These are phyloP conservation scores for Malus hybrid DNA, from an alignment of 331 rosid species.

Conservation along the genomic window DNA sequence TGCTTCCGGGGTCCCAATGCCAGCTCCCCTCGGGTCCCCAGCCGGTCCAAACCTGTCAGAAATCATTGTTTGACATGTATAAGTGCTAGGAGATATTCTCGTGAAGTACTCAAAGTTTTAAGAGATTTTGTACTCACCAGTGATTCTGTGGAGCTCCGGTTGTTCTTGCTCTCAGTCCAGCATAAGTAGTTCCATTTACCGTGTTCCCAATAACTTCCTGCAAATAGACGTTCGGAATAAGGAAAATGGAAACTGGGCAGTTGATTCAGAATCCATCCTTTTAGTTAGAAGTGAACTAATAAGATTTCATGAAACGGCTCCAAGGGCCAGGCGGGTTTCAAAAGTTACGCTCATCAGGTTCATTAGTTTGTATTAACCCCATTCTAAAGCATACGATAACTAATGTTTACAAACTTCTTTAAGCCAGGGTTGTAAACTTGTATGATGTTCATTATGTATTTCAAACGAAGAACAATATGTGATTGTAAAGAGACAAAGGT, in stretches of 20 bases:
- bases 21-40: slow-evolving; percentile 97
- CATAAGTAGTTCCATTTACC: slow-evolving; percentile 87
- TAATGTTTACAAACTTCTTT: background rate
- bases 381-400: background rate
- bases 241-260: background rate
- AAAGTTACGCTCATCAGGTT: background rate
- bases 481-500: background rate
- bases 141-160: slow-evolving; percentile 96
- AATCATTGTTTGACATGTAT: slow-evolving; percentile 2
- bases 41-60: slow-evolving; percentile 87
- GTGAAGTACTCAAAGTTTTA: background rate
- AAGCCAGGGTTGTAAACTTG: background rate
- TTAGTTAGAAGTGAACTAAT: background rate
- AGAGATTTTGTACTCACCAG: slow-evolving; percentile 38
- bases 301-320: background rate
- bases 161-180: slow-evolving; percentile 91
- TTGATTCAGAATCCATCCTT: background rate
- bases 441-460: background rate
- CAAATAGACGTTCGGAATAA: slow-evolving; percentile 12
- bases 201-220: slow-evolving; percentile 88
- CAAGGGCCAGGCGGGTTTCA: background rate
- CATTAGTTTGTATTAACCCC: background rate
- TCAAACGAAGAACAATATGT: background rate
- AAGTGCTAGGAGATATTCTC: background rate
- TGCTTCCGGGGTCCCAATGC: slow-evolving; percentile 96